These are phyloP conservation scores for Tulasnella sp. DNA, from an alignment of 768 basidiomycete genomes.

Conservation along the genomic window DNA sequence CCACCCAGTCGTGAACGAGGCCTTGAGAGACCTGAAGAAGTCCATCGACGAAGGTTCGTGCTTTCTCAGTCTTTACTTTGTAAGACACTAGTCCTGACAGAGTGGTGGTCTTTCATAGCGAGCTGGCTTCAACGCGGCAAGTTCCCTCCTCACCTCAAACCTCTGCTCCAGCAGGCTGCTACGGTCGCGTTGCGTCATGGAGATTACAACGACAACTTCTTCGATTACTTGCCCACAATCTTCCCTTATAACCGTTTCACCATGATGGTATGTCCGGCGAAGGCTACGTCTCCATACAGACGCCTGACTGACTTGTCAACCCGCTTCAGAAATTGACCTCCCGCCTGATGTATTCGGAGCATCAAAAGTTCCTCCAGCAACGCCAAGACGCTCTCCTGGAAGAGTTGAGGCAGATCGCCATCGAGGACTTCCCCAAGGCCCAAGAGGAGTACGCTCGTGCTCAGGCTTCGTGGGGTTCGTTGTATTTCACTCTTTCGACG, in stretches of 20 bases:
- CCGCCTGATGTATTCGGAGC: conserved; percentile 75
- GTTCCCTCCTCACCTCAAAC: conserved; percentile 80
- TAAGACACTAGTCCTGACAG: not conserved
- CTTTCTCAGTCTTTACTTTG: not conserved
- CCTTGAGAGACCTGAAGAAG: conserved; percentile 11
- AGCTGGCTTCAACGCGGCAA: conserved; percentile 79
- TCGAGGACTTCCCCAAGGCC: conserved; percentile 63
- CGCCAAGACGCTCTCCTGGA: conserved; percentile 65
- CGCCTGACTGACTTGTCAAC: not conserved
- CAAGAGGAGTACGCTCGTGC: conserved; percentile 70
- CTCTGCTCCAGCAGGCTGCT: conserved; percentile 64
- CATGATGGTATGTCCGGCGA: conserved; percentile 60
- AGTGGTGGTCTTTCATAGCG: conserved; percentile 46
- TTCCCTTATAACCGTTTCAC: conserved; percentile 97
- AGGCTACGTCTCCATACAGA: not conserved
- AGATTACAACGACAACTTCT: conserved; percentile 90
- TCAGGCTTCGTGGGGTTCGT: conserved; percentile 65
- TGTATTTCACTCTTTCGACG: conserved; percentile 12
- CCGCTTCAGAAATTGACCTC: conserved; percentile 82
- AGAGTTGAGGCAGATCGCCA: conserved; percentile 58
- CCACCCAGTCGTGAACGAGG: not conserved
- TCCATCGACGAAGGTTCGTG: conserved; percentile 55
- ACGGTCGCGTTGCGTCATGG: conserved; percentile 74
- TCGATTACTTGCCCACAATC: conserved; percentile 76
- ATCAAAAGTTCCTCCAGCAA: conserved; percentile 60